phyloP scores from a whole-genome alignment of 495 filamentous ascomycete genomes.

The Daldinia caldariorum region DNA sequence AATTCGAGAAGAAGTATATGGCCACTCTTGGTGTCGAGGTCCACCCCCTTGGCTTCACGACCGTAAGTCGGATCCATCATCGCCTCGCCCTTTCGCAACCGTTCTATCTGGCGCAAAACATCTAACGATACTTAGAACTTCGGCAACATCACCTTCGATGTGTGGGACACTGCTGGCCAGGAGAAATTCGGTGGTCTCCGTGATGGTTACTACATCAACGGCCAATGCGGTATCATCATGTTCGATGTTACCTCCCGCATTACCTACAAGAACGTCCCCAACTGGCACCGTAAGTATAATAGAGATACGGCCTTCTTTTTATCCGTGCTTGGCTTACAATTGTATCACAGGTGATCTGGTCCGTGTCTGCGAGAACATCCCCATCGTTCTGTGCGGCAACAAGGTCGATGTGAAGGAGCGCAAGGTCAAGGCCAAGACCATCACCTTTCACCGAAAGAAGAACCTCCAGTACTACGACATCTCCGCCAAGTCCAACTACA shows the following conservation, averaged over 20 bases:
- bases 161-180: conserved; percentile 99
- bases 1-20: conserved; percentile 99
- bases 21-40: conserved; percentile 99
- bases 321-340: conserved; percentile 10
- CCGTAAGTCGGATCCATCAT: conserved; percentile 70
- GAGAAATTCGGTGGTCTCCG: conserved; percentile 99
- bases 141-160: conserved; percentile 97
- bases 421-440: conserved; percentile 99
- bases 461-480: conserved; percentile 99
- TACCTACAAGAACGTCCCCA: conserved; percentile 99
- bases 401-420: conserved; percentile 99
- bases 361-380: conserved; percentile 99
- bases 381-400: conserved; percentile 98
- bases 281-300: conserved; percentile 94
- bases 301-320: neutral
- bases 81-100: conserved; percentile 21
- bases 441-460: conserved; percentile 99
- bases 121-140: conserved; percentile 75
- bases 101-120: conserved; percentile 25
- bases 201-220: conserved; percentile 99
- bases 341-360: conserved; percentile 87
- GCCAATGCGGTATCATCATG: conserved; percentile 99
- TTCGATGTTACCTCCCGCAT: conserved; percentile 99
- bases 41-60: conserved; percentile 92
- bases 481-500: conserved; percentile 99